Evolutionary conservation across 345 rosid species (phyloP).

Genomic region (Eucalyptus leucophloia): DNA sequence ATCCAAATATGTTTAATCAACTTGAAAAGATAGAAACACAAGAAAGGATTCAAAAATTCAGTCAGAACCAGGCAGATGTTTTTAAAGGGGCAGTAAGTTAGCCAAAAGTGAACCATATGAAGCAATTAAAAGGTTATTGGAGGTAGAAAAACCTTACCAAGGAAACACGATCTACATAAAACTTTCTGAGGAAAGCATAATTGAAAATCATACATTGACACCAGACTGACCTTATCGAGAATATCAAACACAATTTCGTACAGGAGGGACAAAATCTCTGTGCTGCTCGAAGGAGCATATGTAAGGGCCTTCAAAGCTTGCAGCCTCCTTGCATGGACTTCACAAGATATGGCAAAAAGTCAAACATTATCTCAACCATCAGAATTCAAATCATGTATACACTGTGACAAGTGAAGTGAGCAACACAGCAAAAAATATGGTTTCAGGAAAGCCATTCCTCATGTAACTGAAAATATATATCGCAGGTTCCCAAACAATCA

Average conservation of each 20-base stretch:
- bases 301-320: slow-evolving; percentile 99
- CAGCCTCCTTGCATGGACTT: slow-evolving; percentile 91
- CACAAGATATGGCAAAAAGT: slow-evolving; percentile 12
- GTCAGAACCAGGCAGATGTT: neutral
- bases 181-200: neutral
- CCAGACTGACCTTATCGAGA: slow-evolving; percentile 70
- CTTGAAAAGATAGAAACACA: neutral
- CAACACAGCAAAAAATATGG: neutral
- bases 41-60: neutral
- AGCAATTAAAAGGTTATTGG: neutral
- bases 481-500: neutral
- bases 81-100: neutral
- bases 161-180: neutral
- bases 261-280: slow-evolving; percentile 68
- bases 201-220: neutral
- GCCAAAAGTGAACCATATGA: neutral
- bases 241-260: slow-evolving; percentile 89
- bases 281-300: slow-evolving; percentile 72
- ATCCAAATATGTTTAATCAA: neutral
- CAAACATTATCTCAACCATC: neutral
- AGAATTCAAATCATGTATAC: neutral
- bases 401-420: neutral
- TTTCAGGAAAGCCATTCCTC: neutral
- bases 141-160: neutral
- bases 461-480: neutral